A percentile compares a stretch with the other conserved stretches of the same genome.
Conservation (phyloP, 2,329 filamentous ascomycete species). For the Tolypocladium tundrense region DNA sequence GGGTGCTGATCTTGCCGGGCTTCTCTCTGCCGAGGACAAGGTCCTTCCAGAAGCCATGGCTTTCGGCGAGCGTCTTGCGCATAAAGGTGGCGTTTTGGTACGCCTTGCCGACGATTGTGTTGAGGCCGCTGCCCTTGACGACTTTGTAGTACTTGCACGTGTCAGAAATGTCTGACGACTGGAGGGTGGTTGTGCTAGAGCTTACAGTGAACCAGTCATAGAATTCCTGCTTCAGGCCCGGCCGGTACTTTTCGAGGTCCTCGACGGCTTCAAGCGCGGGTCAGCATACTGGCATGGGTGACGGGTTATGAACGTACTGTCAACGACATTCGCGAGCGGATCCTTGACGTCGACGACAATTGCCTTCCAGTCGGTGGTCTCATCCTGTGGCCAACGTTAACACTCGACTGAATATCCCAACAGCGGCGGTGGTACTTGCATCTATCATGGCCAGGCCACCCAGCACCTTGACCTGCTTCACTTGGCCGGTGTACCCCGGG, state of each 20-base stretch:
- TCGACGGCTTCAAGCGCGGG: conserved; percentile 8
- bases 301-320: conserved; percentile 12
- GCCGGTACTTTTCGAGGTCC: conserved; percentile 28
- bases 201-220: conserved; percentile 29
- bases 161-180: not conserved
- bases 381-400: not conserved
- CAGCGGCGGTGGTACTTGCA: conserved; percentile 9
- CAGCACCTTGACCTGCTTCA: conserved; percentile 31
- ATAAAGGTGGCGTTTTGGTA: conserved; percentile 25
- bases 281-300: too few species aligned
- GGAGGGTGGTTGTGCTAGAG: not conserved
- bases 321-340: conserved; percentile 21
- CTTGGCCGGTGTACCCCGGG: conserved; percentile 23
- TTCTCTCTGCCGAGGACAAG: conserved; percentile 26
- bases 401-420: too few species aligned
- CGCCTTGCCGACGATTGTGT: conserved; percentile 23
- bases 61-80: conserved; percentile 20
- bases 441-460: conserved; percentile 29
- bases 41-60: conserved; percentile 27
- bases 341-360: conserved; percentile 27
- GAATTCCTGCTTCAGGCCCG: conserved; percentile 21
- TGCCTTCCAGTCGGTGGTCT: conserved; percentile 30
- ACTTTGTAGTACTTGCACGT: conserved; percentile 27
- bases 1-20: conserved; percentile 26
- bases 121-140: conserved; percentile 21